phyloP scores from a whole-genome alignment of 768 basidiomycete genomes.

The Tephrocybe rancida region DNA sequence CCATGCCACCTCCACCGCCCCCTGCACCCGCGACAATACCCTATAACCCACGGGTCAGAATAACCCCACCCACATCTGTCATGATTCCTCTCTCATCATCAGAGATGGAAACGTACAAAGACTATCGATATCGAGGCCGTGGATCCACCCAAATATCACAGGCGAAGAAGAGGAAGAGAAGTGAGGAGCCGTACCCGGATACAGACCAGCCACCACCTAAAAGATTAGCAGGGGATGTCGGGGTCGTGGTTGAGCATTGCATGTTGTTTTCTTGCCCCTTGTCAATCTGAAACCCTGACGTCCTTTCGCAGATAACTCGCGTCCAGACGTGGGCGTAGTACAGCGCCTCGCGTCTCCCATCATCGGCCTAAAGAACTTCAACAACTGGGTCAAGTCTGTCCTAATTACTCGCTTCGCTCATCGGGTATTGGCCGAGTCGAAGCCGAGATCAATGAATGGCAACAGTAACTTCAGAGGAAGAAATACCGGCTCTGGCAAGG shows the following conservation, averaged over 20 bases:
- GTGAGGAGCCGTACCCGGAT: conserved; percentile 37
- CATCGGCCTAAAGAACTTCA: conserved; percentile 95
- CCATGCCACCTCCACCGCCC: conserved; percentile 33
- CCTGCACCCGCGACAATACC: conserved; percentile 44
- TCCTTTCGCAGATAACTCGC: conserved; percentile 72
- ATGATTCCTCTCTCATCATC: conserved; percentile 63
- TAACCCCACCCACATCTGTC: conserved; percentile 62
- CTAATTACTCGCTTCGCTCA: conserved; percentile 90
- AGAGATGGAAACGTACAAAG: conserved; percentile 63
- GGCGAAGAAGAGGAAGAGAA: conserved; percentile 24
- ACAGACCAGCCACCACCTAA: conserved; percentile 43
- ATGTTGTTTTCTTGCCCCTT: conserved; percentile 31
- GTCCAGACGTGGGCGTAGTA: conserved; percentile 88
- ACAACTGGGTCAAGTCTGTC: conserved; percentile 99
- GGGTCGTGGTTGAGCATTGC: conserved; percentile 80
- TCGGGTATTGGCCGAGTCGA: conserved; percentile 52
- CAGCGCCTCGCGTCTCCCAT: conserved; percentile 90
- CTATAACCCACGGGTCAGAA: conserved; percentile 65
- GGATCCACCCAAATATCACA: conserved; percentile 51
- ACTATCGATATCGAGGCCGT: conserved; percentile 56
- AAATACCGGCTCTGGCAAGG: conserved; percentile 57
- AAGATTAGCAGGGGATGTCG: conserved; percentile 68
- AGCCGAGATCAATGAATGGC: conserved; percentile 29
- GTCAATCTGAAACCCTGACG: neutral
- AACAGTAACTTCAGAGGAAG: conserved; percentile 24